Conservation (phyloP, 2,329 filamentous ascomycete species). For the Sporothrix dimorphospora region DNA sequence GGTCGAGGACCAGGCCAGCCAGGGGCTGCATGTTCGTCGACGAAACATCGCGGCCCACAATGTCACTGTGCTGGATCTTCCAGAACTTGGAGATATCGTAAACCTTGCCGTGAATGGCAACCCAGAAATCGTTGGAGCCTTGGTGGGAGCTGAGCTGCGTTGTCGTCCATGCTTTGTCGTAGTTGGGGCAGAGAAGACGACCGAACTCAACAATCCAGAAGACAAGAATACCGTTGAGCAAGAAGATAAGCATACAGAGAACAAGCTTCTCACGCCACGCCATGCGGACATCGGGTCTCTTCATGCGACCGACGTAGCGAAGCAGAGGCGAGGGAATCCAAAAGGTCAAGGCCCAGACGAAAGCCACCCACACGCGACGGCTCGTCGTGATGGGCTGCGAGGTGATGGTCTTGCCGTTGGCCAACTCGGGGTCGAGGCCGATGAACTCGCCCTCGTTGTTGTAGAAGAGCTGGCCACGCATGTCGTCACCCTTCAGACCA, state of each 20-base stretch:
- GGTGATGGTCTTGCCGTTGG: constrained; percentile 74
- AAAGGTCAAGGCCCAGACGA: constrained; percentile 87
- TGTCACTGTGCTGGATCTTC: constrained; percentile 81
- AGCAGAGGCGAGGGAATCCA: constrained; percentile 91
- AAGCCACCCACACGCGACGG: constrained; percentile 76
- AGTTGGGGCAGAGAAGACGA: constrained; percentile 83
- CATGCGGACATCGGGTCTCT: constrained; percentile 92
- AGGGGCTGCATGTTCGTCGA: constrained; percentile 72
- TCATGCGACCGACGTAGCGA: constrained; percentile 87
- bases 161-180: constrained; percentile 82
- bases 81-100: constrained; percentile 94
- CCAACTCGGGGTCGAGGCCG: constrained; percentile 76
- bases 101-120: constrained; percentile 83
- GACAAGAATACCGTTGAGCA: constrained; percentile 79
- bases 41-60: constrained; percentile 58
- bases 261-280: constrained; percentile 97
- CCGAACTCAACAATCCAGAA: constrained; percentile 95
- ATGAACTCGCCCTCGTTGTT: constrained; percentile 69
- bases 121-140: constrained; percentile 78
- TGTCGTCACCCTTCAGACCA: constrained; percentile 80
- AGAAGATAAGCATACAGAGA: constrained; percentile 74
- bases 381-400: constrained; percentile 64
- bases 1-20: constrained; percentile 75
- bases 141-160: constrained; percentile 71
- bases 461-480: constrained; percentile 74